A percentile compares a stretch with the other conserved stretches of the same genome.
Evolutionary conservation across 192 early-diverging fungal genomes (phyloP).

Genomic region (Borealophlyctis nickersoniae): DNA sequence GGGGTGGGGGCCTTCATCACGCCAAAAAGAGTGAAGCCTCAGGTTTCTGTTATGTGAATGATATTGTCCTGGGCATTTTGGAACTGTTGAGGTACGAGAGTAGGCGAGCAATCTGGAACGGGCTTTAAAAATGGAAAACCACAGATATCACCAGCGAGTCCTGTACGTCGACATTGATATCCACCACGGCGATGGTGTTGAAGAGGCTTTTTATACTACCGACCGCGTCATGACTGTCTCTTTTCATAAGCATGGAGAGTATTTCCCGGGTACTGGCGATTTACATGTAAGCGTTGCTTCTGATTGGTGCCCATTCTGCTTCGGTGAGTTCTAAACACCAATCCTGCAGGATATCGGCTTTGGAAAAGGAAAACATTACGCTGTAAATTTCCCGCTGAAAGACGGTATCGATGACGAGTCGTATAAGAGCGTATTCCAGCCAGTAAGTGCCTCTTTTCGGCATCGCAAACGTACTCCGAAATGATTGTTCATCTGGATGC

Average conservation of each 20-base stretch:
- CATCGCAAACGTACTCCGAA: background rate
- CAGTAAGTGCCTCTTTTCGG: constrained; percentile 26
- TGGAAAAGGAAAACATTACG: constrained; percentile 85
- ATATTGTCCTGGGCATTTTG: constrained; percentile 91
- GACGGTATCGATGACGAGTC: constrained; percentile 94
- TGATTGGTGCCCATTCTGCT: background rate
- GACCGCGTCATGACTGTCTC: constrained; percentile 94
- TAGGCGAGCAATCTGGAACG: background rate
- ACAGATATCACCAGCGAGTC: constrained; percentile 72
- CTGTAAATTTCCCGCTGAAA: constrained; percentile 93
- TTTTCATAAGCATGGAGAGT: constrained; percentile 94
- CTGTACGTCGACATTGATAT: constrained; percentile 97
- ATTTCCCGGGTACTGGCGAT: constrained; percentile 97
- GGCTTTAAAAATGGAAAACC: background rate
- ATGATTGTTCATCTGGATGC: background rate
- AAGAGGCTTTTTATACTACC: constrained; percentile 91
- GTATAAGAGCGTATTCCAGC: constrained; percentile 59
- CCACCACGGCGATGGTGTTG: constrained; percentile 98
- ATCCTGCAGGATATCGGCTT: constrained; percentile 78
- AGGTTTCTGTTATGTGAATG: constrained; percentile 99
- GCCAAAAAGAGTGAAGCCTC: constrained; percentile 81
- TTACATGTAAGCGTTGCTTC: constrained; percentile 59
- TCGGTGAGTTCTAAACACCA: constrained; percentile 8
- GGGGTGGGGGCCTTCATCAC: constrained; percentile 98
- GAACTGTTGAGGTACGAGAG: constrained; percentile 66